phyloP scores from a whole-genome alignment of 441 rosid genomes.

The Populus hybrid region DNA sequence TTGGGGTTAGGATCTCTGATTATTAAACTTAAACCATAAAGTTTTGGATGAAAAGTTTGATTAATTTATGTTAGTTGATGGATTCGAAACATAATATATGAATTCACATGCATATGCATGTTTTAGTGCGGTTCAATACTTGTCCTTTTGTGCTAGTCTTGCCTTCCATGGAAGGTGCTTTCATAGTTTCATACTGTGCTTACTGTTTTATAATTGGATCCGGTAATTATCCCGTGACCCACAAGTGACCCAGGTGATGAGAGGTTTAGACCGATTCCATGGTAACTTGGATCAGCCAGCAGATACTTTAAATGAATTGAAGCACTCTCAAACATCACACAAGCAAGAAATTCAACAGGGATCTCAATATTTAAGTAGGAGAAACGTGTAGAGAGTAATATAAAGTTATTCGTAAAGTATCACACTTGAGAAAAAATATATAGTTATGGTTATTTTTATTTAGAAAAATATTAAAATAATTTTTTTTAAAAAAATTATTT shows the following conservation, averaged over 20 bases:
- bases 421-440: too few species aligned
- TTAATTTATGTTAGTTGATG: neutral
- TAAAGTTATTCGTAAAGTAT: too few species aligned
- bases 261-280: neutral
- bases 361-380: too few species aligned
- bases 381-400: too few species aligned
- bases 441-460: too few species aligned
- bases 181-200: neutral
- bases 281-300: neutral
- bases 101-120: conserved; percentile 28
- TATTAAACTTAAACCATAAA: conserved; percentile 3
- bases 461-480: too few species aligned
- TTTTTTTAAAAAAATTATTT: too few species aligned
- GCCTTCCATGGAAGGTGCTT: neutral
- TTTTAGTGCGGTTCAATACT: conserved; percentile 15
- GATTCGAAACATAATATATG: neutral
- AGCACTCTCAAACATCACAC: neutral
- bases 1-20: conserved; percentile 8
- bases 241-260: too few species aligned
- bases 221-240: too few species aligned
- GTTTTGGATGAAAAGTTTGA: neutral
- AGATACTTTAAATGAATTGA: neutral
- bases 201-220: too few species aligned
- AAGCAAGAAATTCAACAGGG: neutral
- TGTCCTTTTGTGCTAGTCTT: conserved; percentile 18